Conservation (phyloP, 2,329 filamentous ascomycete species). For the Grosmannia serpens region DNA sequence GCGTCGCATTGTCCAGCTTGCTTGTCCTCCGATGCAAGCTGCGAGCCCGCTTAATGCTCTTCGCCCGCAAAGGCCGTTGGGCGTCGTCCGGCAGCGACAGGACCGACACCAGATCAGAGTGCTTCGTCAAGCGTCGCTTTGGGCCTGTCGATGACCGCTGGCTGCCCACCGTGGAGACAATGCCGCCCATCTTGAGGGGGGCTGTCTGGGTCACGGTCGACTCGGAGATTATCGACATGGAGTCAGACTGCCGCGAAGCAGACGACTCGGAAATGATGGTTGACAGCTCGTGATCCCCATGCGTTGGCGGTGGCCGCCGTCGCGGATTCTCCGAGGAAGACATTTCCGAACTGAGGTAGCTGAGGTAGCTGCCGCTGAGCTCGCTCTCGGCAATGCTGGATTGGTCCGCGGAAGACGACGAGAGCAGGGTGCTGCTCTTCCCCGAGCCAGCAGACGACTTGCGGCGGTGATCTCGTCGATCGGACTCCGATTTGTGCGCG, state of each 20-base stretch:
- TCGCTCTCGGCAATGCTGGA: conserved; percentile 12
- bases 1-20: conserved; percentile 53
- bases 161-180: conserved; percentile 27
- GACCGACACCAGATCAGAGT: conserved; percentile 89
- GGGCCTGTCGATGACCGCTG: conserved; percentile 36
- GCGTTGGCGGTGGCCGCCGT: conserved; percentile 38
- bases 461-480: conserved; percentile 15
- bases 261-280: conserved; percentile 43
- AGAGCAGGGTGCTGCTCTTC: conserved; percentile 16
- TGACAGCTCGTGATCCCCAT: conserved; percentile 42
- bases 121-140: conserved; percentile 72
- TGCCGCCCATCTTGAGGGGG: conserved; percentile 34
- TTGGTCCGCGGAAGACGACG: conserved; percentile 13
- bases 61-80: conserved; percentile 45
- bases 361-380: conserved; percentile 9
- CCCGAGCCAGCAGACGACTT: conserved; percentile 20
- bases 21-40: conserved; percentile 67
- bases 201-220: conserved; percentile 44
- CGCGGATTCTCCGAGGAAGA: conserved; percentile 9
- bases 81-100: conserved; percentile 59
- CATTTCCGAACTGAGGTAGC: conserved; percentile 8
- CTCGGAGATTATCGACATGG: conserved; percentile 36
- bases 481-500: conserved; percentile 13
- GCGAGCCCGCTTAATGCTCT: conserved; percentile 62
- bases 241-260: conserved; percentile 34